Conservation (phyloP, 176 grass and related monocot species). For the Microstegium vimineum region DNA sequence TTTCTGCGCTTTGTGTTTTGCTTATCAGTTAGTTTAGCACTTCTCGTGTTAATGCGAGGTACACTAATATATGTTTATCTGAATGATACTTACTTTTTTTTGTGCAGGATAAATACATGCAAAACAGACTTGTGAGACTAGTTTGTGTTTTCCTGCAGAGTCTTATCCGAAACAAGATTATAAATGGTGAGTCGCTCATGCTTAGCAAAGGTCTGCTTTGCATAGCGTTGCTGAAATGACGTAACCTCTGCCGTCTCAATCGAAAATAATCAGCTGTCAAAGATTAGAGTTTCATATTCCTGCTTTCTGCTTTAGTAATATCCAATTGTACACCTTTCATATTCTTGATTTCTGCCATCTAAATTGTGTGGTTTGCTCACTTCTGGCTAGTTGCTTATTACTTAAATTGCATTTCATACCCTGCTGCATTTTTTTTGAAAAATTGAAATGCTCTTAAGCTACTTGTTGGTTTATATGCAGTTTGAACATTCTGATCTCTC, state of each 20-base stretch:
- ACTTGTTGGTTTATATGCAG: neutral
- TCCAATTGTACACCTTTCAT: neutral
- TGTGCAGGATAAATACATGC: constrained; percentile 99
- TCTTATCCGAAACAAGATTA: constrained; percentile 96
- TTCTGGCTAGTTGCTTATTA: constrained; percentile 9
- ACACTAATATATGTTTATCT: neutral
- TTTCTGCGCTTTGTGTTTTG: neutral
- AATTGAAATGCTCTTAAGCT: constrained; percentile 10
- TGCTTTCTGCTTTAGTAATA: neutral
- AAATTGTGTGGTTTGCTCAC: neutral
- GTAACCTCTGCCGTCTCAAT: neutral
- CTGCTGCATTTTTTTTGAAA: neutral
- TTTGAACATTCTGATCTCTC: neutral
- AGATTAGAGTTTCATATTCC: neutral
- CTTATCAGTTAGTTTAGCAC: neutral
- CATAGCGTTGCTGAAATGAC: neutral
- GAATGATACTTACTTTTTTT: constrained; percentile 1
- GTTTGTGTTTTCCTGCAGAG: constrained; percentile 98
- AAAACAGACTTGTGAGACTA: constrained; percentile 97
- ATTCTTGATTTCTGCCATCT: neutral
- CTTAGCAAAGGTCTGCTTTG: neutral
- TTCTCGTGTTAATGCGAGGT: neutral
- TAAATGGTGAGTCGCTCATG: constrained; percentile 63
- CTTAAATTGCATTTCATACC: neutral
- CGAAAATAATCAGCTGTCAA: constrained; percentile 13